Conservation (phyloP, 805 yeast species). For the Geotrichum ghanense region DNA sequence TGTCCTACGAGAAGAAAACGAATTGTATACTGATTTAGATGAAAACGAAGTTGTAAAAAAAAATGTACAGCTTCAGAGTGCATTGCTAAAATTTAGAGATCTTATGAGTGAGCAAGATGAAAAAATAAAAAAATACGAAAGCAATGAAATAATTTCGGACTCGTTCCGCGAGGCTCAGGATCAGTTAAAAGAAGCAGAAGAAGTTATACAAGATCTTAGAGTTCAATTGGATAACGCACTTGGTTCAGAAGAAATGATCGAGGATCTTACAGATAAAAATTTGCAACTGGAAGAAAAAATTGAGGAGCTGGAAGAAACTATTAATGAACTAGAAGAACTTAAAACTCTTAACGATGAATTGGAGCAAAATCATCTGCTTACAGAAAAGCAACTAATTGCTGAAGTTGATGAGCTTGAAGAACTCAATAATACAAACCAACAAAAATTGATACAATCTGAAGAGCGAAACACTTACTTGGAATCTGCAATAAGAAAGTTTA, state of each 20-base stretch:
- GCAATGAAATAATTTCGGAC: slow-evolving; percentile 9
- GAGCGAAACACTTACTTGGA: slow-evolving; percentile 28
- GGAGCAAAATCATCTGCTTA: slow-evolving; percentile 25
- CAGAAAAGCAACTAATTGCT: slow-evolving; percentile 32
- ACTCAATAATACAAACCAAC: slow-evolving; percentile 10
- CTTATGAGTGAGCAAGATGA: slow-evolving; percentile 14
- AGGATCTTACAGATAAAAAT: slow-evolving; percentile 29
- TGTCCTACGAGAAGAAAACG: slow-evolving; percentile 26
- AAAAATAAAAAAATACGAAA: slow-evolving; percentile 1
- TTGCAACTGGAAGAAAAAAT: slow-evolving; percentile 28
- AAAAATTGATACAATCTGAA: slow-evolving; percentile 18
- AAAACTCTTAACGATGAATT: slow-evolving; percentile 41
- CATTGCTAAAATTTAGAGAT: slow-evolving; percentile 30
- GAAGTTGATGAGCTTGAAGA: slow-evolving; percentile 26
- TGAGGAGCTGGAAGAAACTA: slow-evolving; percentile 27
- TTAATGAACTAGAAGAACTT: slow-evolving; percentile 42
- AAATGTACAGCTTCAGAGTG: slow-evolving; percentile 33
- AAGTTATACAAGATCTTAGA: slow-evolving; percentile 14
- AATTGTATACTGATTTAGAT: slow-evolving; percentile 17
- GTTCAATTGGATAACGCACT: slow-evolving; percentile 23
- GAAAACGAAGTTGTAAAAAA: slow-evolving; percentile 17
- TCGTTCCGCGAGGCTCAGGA: slow-evolving; percentile 10
- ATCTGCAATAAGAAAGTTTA: slow-evolving; percentile 15
- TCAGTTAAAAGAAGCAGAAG: slow-evolving; percentile 11
- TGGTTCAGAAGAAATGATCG: slow-evolving; percentile 28